Percentiles rank a stretch among this genome's conserved stretches.
Evolutionary conservation across 306 rosid species (phyloP).

Genomic region (Vigna reflexopilosa): DNA sequence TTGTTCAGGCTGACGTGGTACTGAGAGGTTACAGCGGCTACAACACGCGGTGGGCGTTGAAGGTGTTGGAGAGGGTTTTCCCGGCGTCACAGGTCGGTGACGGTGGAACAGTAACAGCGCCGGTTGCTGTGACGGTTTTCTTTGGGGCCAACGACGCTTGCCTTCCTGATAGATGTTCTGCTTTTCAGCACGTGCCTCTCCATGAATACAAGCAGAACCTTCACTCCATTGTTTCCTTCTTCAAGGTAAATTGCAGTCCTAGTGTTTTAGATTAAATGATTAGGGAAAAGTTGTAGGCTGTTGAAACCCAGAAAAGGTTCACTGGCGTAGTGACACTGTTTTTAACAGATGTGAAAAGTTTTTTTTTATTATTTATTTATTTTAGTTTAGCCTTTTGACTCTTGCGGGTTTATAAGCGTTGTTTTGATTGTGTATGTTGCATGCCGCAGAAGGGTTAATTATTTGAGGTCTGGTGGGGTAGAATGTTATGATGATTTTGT

Average conservation of each 20-base stretch:
- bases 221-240: slow-evolving; percentile 62
- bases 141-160: slow-evolving; percentile 94
- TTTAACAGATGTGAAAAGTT: slow-evolving; percentile 32
- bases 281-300: slow-evolving; percentile 11
- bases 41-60: slow-evolving; percentile 82
- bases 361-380: background rate
- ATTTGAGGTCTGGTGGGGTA: slow-evolving; percentile 48
- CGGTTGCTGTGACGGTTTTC: slow-evolving; percentile 73
- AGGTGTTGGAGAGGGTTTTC: slow-evolving; percentile 74
- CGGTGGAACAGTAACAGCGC: slow-evolving; percentile 41
- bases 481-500: slow-evolving; percentile 28
- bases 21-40: slow-evolving; percentile 89
- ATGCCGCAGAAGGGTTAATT: slow-evolving; percentile 42
- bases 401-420: slow-evolving; percentile 44
- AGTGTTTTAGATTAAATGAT: slow-evolving; percentile 12
- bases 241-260: slow-evolving; percentile 60
- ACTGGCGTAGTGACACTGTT: slow-evolving; percentile 10
- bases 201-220: slow-evolving; percentile 76
- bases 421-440: slow-evolving; percentile 34
- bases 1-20: slow-evolving; percentile 64
- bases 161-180: slow-evolving; percentile 70
- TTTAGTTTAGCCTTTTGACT: slow-evolving; percentile 28
- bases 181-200: slow-evolving; percentile 82
- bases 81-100: slow-evolving; percentile 45
- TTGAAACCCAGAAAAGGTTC: slow-evolving; percentile 36